Conservation (phyloP, 345 rosid genomes). For the Citrus medica region DNA sequence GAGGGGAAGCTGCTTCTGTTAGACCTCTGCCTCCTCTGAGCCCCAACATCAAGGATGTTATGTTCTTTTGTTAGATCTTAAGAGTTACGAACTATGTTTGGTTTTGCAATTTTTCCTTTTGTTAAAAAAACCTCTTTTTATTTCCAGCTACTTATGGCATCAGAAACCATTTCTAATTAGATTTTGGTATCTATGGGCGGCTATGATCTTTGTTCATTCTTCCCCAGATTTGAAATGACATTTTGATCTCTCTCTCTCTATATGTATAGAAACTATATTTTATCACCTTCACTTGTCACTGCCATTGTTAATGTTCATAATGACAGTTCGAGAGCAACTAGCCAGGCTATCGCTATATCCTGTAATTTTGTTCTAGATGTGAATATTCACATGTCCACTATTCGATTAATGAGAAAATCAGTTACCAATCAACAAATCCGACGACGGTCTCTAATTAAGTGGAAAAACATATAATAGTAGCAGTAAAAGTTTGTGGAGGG, state of each 20-base stretch:
- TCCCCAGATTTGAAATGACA: not conserved
- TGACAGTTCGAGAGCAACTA: too few relatives aligned
- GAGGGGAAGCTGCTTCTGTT: not conserved
- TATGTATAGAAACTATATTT: not conserved
- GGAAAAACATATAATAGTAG: too few relatives aligned
- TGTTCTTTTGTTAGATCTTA: conserved; percentile 27
- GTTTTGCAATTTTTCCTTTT: not conserved
- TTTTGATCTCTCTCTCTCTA: not conserved
- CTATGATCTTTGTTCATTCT: not conserved
- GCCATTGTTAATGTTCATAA: too few relatives aligned
- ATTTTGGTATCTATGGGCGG: not conserved
- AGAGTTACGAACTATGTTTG: not conserved
- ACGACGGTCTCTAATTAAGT: too few relatives aligned
- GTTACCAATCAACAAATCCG: too few relatives aligned
- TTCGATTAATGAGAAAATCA: too few relatives aligned
- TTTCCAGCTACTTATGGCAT: not conserved
- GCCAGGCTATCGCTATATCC: too few relatives aligned
- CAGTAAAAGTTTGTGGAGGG: too few relatives aligned
- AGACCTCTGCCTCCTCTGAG: conserved; percentile 32
- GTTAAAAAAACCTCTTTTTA: not conserved
- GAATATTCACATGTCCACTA: too few relatives aligned
- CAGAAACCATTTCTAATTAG: not conserved
- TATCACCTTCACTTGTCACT: not conserved
- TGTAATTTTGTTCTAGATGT: too few relatives aligned
- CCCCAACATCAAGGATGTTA: conserved; percentile 33